Evolutionary conservation across 1,284 basidiomycete genomes (phyloP).

Genomic region (Takashimella tepidaria): DNA sequence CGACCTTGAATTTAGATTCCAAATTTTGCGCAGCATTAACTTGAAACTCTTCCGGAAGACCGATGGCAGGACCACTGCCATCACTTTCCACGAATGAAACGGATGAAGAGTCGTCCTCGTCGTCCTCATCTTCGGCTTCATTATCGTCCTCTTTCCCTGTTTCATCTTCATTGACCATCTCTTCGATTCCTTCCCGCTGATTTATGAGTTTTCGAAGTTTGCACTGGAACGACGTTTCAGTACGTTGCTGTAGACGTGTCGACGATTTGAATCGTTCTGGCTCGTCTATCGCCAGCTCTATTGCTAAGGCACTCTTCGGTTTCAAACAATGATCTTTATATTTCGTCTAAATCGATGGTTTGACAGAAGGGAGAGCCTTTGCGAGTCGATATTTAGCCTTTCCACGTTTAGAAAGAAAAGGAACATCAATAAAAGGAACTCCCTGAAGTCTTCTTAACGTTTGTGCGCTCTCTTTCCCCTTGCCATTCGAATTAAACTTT

Average conservation of each 20-base stretch:
- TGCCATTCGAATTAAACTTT: too few species aligned
- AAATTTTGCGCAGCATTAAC: not conserved
- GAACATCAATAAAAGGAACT: not conserved
- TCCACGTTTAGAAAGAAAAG: not conserved
- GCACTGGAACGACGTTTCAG: not conserved
- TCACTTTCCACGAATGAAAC: conserved; percentile 49
- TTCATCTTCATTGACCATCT: conserved; percentile 55
- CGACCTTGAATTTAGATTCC: not conserved
- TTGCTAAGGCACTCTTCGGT: conserved; percentile 39
- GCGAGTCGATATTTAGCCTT: not conserved
- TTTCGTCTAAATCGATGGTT: too few species aligned
- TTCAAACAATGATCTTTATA: too few species aligned
- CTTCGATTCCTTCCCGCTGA: conserved; percentile 55
- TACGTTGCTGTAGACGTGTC: not conserved
- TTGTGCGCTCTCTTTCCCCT: too few species aligned
- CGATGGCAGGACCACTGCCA: not conserved
- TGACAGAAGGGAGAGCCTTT: too few species aligned
- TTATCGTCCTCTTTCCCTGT: not conserved
- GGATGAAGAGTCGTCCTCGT: too few species aligned
- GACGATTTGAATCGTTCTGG: conserved; percentile 33
- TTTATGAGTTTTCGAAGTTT: not conserved
- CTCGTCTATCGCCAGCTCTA: conserved; percentile 52
- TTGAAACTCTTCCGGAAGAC: not conserved
- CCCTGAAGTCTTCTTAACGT: too few species aligned
- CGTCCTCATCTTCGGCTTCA: not conserved